These are phyloP conservation scores for Schizothecium vesticola DNA, from an alignment of 495 filamentous ascomycete species.

Conservation along the genomic window DNA sequence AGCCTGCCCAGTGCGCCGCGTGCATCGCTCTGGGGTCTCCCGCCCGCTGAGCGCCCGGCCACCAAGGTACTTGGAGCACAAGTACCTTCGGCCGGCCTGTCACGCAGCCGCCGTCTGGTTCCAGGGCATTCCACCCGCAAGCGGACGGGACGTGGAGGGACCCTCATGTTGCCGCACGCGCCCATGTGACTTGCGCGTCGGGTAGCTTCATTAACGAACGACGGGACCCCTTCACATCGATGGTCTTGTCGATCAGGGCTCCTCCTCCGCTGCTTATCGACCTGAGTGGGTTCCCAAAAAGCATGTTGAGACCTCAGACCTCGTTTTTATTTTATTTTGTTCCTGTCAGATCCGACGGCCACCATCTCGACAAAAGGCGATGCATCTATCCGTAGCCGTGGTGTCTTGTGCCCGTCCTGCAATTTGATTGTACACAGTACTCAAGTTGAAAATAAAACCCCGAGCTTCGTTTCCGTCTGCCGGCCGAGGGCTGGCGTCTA, in stretches of 20 bases:
- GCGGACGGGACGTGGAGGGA: not conserved
- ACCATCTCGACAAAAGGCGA: no score
- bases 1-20: conserved; percentile 22
- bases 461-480: conserved; percentile 1
- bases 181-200: conserved; percentile 15
- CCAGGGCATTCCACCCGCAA: not conserved
- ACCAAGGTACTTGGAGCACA: conserved; percentile 15
- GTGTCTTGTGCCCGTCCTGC: conserved; percentile 2
- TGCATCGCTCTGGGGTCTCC: conserved; percentile 18
- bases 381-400: not conserved
- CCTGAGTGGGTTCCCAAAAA: not conserved
- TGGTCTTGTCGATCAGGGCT: conserved; percentile 21
- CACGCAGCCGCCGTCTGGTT: conserved; percentile 3
- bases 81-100: conserved; percentile 25
- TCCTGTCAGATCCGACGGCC: no score
- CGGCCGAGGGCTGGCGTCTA: conserved; percentile 4
- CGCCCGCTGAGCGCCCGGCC: conserved; percentile 1
- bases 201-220: conserved; percentile 16
- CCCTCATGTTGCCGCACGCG: conserved; percentile 3
- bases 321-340: not conserved
- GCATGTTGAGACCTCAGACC: not conserved
- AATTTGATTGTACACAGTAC: conserved; percentile 3
- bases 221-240: not conserved
- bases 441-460: not conserved
- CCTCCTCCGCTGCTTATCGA: not conserved